These are phyloP conservation scores for Melaleuca quinquenervia DNA, from an alignment of 345 rosid species.

Conservation along the genomic window DNA sequence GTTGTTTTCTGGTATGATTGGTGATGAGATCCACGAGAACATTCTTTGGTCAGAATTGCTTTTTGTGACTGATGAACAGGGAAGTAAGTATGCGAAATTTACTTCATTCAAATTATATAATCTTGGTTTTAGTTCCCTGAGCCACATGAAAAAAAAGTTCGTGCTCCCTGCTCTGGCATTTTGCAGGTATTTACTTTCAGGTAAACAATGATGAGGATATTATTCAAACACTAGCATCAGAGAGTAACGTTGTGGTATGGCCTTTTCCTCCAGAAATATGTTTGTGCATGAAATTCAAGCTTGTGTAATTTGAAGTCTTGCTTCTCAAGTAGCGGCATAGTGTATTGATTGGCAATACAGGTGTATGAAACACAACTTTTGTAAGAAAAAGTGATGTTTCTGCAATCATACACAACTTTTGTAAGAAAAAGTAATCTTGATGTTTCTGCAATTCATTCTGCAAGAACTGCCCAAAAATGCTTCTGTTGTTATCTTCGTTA, in stretches of 20 bases:
- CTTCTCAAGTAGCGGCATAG: background rate
- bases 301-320: background rate
- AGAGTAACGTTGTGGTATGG: slow-evolving; percentile 67
- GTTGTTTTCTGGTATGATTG: slow-evolving; percentile 48
- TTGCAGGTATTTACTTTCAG: slow-evolving; percentile 78
- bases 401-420: background rate
- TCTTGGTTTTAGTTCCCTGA: background rate
- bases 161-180: background rate
- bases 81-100: slow-evolving; percentile 44
- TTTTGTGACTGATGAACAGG: slow-evolving; percentile 72
- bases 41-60: slow-evolving; percentile 81
- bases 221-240: slow-evolving; percentile 55
- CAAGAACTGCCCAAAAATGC: background rate
- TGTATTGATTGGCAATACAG: background rate
- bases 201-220: slow-evolving; percentile 78
- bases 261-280: background rate
- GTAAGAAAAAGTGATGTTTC: background rate
- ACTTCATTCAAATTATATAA: background rate
- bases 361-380: background rate
- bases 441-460: background rate
- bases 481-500: background rate
- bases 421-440: background rate
- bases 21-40: slow-evolving; percentile 63
- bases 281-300: background rate
- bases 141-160: slow-evolving; percentile 3